Evolutionary conservation across 441 rosid species (phyloP).

Genomic region (Sinapis alba): DNA sequence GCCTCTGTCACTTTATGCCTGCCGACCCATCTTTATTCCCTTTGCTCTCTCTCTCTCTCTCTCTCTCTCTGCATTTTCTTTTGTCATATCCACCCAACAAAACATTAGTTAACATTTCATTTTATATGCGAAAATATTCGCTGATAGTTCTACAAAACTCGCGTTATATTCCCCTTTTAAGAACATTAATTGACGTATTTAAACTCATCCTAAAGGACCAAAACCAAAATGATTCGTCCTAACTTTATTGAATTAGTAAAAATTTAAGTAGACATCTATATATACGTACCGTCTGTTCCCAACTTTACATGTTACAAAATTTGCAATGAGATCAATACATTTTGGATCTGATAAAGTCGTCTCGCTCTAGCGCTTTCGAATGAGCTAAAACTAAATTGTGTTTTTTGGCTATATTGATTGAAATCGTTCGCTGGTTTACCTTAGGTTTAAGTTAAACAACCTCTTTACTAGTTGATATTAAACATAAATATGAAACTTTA

Average conservation of each 20-base stretch:
- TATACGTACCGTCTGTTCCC: too few species aligned
- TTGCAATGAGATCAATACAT: conserved; percentile 6
- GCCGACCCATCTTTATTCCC: conserved; percentile 35
- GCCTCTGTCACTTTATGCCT: conserved; percentile 38
- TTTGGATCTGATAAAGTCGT: background rate
- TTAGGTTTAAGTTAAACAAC: background rate
- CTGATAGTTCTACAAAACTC: background rate
- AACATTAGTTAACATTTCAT: background rate
- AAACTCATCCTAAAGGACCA: background rate
- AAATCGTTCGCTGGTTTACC: background rate
- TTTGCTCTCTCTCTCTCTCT: background rate
- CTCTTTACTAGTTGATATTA: background rate
- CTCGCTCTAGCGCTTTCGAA: conserved; percentile 4
- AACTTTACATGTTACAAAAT: conserved; percentile 14
- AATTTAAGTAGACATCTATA: background rate
- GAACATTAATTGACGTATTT: background rate
- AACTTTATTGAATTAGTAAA: background rate
- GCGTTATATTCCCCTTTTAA: background rate
- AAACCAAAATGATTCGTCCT: background rate
- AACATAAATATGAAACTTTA: background rate
- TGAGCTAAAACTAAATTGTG: background rate
- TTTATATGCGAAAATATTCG: background rate
- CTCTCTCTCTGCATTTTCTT: conserved; percentile 20
- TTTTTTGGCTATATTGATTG: background rate
- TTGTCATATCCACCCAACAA: conserved; percentile 10